Conservation (phyloP, 2,329 filamentous ascomycete species). For the Venturia effusa region DNA sequence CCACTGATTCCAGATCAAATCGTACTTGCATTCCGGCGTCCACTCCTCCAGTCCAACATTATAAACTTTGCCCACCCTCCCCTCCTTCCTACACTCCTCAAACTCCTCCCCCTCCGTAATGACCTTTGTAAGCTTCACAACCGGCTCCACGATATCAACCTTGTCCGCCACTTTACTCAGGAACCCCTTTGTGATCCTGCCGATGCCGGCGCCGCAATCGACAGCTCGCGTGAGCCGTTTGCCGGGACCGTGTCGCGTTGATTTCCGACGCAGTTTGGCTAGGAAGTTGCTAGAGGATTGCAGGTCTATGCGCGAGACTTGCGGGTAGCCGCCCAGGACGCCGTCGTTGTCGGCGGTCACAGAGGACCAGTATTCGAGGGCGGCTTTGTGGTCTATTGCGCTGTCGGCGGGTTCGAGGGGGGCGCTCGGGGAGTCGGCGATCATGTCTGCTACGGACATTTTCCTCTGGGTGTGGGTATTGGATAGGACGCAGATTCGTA, state of each 20-base stretch:
- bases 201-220: conserved; percentile 62
- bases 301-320: conserved; percentile 60
- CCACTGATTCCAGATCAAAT: conserved; percentile 86
- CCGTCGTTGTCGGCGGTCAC: conserved; percentile 50
- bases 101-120: conserved; percentile 32
- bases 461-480: background rate
- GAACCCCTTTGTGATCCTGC: conserved; percentile 68
- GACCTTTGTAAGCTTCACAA: conserved; percentile 64
- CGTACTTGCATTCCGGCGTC: conserved; percentile 49
- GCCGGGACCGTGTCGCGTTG: conserved; percentile 17
- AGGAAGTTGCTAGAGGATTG: conserved; percentile 60
- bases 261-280: conserved; percentile 47
- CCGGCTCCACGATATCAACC: conserved; percentile 79
- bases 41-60: conserved; percentile 67
- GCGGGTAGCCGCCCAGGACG: conserved; percentile 68
- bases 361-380: conserved; percentile 41
- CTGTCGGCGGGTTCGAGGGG: conserved; percentile 23
- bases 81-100: conserved; percentile 26
- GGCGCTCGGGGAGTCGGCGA: background rate
- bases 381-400: conserved; percentile 32
- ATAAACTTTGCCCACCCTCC: conserved; percentile 52
- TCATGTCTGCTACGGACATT: background rate
- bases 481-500: background rate
- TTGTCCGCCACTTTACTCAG: conserved; percentile 57
- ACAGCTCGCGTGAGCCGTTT: conserved; percentile 31